Evolutionary conservation across 2,329 filamentous ascomycete species (phyloP).

Genomic region (Metarhizium album): DNA sequence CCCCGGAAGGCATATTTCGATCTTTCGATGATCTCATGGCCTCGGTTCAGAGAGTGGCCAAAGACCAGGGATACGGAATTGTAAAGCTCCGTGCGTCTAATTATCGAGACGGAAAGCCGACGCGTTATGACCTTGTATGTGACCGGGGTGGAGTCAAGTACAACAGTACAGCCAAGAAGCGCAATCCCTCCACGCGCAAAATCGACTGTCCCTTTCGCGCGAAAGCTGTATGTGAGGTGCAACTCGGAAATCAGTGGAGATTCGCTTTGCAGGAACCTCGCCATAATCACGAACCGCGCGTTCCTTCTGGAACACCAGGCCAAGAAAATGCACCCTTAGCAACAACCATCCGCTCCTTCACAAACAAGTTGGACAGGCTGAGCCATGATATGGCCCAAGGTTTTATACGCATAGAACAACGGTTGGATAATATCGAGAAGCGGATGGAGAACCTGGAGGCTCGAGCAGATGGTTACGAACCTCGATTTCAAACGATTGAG

Average conservation of each 20-base stretch:
- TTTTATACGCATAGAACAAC: slow-evolving; percentile 38
- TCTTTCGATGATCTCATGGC: slow-evolving; percentile 48
- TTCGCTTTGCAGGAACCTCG: slow-evolving; percentile 49
- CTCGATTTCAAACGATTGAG: slow-evolving; percentile 34
- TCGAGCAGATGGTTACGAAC: slow-evolving; percentile 30
- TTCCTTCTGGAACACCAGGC: slow-evolving; percentile 41
- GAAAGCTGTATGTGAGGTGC: slow-evolving; percentile 53
- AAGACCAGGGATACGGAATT: slow-evolving; percentile 52
- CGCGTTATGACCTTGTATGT: slow-evolving; percentile 52
- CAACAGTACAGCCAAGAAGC: slow-evolving; percentile 54
- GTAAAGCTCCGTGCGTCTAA: slow-evolving; percentile 54
- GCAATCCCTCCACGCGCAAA: slow-evolving; percentile 52
- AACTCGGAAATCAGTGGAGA: slow-evolving; percentile 53
- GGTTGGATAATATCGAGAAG: slow-evolving; percentile 41
- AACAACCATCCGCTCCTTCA: slow-evolving; percentile 46
- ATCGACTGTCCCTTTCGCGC: slow-evolving; percentile 54
- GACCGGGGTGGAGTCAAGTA: slow-evolving; percentile 55
- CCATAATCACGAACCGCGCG: slow-evolving; percentile 51
- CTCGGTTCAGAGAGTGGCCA: slow-evolving; percentile 47
- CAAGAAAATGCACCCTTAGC: slow-evolving; percentile 48
- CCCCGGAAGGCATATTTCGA: slow-evolving; percentile 49
- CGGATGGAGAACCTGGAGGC: slow-evolving; percentile 43
- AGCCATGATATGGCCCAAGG: slow-evolving; percentile 45
- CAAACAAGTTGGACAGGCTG: slow-evolving; percentile 49
- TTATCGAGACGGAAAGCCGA: slow-evolving; percentile 52